Evolutionary conservation across 1,284 basidiomycete species (phyloP), one percentile per base, ranked within the genome.

Genomic region (Ceratobasidium sp.): DNA sequence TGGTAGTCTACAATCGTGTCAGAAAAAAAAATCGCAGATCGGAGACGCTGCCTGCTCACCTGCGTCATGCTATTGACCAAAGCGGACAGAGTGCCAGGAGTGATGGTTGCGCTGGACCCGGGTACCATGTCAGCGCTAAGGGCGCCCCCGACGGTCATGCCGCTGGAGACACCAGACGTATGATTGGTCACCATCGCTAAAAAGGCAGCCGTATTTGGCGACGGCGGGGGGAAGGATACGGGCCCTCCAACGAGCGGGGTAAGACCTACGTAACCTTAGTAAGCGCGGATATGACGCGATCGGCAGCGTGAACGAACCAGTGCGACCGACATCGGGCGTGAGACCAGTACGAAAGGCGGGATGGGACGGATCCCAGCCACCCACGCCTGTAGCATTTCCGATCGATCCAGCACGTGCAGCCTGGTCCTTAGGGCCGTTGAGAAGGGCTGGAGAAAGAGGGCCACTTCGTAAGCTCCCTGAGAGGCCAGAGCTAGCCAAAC

Each of bases 361-460:
- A 24, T 75, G 54, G 59, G 78, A 65, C 41, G 66, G 76, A 71
- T 72, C 68, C 74, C 71, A 75, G 71, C 76, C 74, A 62, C 75
- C 76, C 37, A 73, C 72, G 27, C 56, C 46, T 14, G 71, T 59
- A 49, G 73, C 75, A 34, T 51, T 74, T 27, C 39, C 75, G 80
- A 79, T 76, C 78, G 81, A 54, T 74, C 81, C 79, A 39, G 81
- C 80, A 54, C 80, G 78, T 19, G 80, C 77, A 31, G 81, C 63
- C 78, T 79, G 77, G 77, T 79, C 78, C 80, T 92, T 89, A 1
- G 96, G 96, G 16, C 93, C 96, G 41, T 93, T 90, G 75, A 98
- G 90, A 93, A 98, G 97, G 75, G 96, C 96, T 48, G 96, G 96
- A 7, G 92, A 95, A 49, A 98, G 89, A 0, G 96, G 96, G 5